Evolutionary conservation across 2,329 filamentous ascomycete genomes (phyloP), one percentile per base, ranked within the genome.

Genomic region (Diaporthe citrichinensis): DNA sequence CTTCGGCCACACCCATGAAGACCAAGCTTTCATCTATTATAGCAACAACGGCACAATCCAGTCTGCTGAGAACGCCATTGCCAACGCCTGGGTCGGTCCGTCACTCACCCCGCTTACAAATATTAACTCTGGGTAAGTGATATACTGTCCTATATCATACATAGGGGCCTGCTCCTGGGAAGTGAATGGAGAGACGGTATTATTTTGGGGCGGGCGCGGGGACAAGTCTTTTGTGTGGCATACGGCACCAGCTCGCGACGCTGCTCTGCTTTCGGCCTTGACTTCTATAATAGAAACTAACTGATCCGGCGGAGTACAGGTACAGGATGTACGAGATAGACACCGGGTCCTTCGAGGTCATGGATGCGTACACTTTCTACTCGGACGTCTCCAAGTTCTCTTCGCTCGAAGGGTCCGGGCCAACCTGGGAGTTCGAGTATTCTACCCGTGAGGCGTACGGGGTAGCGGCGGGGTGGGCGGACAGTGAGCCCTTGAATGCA

Each of bases 401-500:
- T 0, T 72, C 78, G 1, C 83, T 83, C 72, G 82, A 85, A 73
- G 74, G 72, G 14, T 74, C 74, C 8, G 82, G 82, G 0, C 86
- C 86, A 0, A 77, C 81, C 14, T 88, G 86, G 84, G 71, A 81
- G 39, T 81, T 83, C 7, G 85, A 87, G 76, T 87, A 87, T 79
- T 86, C 84, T 2, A 86, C 84, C 4, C 86, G 85, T 25, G 82
- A 81, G 39, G 81, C 81, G 28, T 87, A 88, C 73, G 86, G 85
- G 12, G 67, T 81, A 6, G 79, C 81, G 3, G 80, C 85, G 15
- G 79, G 78, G 17, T 84, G 85, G 74, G 82, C 83, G 0, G 89
- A 89, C 77, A 79, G 84, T 59, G 88, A 87, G 0, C 90, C 90
- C 4, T 81, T 91, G 51, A 91, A 91, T 76, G 89, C 88, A 0